Percentiles rank a stretch among this genome's conserved stretches.
Evolutionary conservation across 2,329 filamentous ascomycete species (phyloP).

Genomic region (Arthrocladium fulminans): DNA sequence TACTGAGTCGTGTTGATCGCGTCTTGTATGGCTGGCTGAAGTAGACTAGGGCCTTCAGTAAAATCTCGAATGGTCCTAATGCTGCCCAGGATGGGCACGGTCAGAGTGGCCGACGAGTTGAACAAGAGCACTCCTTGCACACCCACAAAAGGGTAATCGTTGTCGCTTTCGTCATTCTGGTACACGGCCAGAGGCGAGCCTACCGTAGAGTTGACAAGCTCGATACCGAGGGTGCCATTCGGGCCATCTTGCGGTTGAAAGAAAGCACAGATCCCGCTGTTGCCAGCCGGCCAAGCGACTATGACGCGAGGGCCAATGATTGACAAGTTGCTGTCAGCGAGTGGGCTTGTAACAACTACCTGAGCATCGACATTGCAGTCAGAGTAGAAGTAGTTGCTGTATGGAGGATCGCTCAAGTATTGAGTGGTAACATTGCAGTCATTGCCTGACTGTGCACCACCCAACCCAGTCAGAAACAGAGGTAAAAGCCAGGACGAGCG

Average conservation of each 20-base stretch:
- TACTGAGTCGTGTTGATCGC: slow-evolving; percentile 37
- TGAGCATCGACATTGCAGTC: slow-evolving; percentile 54
- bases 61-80: slow-evolving; percentile 56
- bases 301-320: slow-evolving; percentile 52
- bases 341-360: slow-evolving; percentile 52
- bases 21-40: slow-evolving; percentile 48
- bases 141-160: slow-evolving; percentile 41
- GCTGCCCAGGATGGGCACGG: slow-evolving; percentile 52
- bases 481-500: not conserved
- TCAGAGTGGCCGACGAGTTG: slow-evolving; percentile 49
- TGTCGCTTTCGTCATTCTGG: slow-evolving; percentile 27
- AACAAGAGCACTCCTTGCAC: slow-evolving; percentile 47
- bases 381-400: slow-evolving; percentile 58
- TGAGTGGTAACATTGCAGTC: slow-evolving; percentile 29
- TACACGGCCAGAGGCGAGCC: slow-evolving; percentile 42
- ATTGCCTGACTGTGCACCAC: slow-evolving; percentile 12
- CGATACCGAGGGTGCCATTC: slow-evolving; percentile 47
- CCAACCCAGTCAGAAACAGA: not conserved
- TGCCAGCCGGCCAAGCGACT: slow-evolving; percentile 57
- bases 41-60: slow-evolving; percentile 47
- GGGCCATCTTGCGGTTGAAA: slow-evolving; percentile 47
- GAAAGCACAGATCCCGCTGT: slow-evolving; percentile 51
- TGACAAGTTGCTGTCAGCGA: slow-evolving; percentile 44
- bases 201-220: slow-evolving; percentile 42
- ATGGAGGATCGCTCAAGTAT: slow-evolving; percentile 48